These are phyloP conservation scores for Rachicladosporium sp. DNA, from an alignment of 2,329 filamentous ascomycete species.

Conservation along the genomic window DNA sequence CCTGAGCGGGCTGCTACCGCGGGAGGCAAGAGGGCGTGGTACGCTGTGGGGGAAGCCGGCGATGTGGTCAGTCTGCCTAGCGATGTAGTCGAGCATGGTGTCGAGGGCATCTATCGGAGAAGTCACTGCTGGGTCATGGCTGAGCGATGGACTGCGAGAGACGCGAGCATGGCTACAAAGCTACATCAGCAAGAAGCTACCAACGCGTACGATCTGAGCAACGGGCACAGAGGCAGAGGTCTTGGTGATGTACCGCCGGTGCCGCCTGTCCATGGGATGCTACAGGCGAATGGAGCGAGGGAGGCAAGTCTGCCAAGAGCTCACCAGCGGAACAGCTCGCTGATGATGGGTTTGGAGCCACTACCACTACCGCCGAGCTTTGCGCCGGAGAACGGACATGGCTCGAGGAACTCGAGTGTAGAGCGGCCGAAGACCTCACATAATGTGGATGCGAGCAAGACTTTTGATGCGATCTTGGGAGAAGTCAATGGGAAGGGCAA, in stretches of 20 bases:
- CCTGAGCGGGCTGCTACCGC: slow-evolving; percentile 43
- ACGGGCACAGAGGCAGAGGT: background rate
- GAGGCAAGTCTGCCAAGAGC: slow-evolving; percentile 9
- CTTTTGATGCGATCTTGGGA: slow-evolving; percentile 38
- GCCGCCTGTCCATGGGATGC: background rate
- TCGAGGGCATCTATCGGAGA: slow-evolving; percentile 55
- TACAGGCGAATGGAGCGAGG: slow-evolving; percentile 1
- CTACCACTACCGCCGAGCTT: slow-evolving; percentile 34
- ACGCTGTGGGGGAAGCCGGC: slow-evolving; percentile 55
- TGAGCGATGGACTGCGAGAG: slow-evolving; percentile 44
- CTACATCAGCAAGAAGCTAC: slow-evolving; percentile 18
- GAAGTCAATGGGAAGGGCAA: slow-evolving; percentile 15
- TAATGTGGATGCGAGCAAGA: slow-evolving; percentile 28
- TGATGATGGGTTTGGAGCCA: slow-evolving; percentile 35
- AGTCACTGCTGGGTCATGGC: slow-evolving; percentile 59
- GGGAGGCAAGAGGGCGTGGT: slow-evolving; percentile 52
- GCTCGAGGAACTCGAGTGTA: slow-evolving; percentile 1
- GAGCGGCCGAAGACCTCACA: slow-evolving; percentile 19
- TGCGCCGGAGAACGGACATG: slow-evolving; percentile 20
- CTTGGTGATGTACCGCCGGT: slow-evolving; percentile 4
- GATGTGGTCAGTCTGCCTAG: slow-evolving; percentile 50
- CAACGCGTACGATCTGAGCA: slow-evolving; percentile 2
- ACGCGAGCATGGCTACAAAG: slow-evolving; percentile 20
- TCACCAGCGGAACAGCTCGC: slow-evolving; percentile 30
- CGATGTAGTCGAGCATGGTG: slow-evolving; percentile 52